Percentiles rank a stretch among this genome's conserved stretches.
phyloP scores from a whole-genome alignment of 768 basidiomycete genomes.

The Suillus fuscotomentosus region DNA sequence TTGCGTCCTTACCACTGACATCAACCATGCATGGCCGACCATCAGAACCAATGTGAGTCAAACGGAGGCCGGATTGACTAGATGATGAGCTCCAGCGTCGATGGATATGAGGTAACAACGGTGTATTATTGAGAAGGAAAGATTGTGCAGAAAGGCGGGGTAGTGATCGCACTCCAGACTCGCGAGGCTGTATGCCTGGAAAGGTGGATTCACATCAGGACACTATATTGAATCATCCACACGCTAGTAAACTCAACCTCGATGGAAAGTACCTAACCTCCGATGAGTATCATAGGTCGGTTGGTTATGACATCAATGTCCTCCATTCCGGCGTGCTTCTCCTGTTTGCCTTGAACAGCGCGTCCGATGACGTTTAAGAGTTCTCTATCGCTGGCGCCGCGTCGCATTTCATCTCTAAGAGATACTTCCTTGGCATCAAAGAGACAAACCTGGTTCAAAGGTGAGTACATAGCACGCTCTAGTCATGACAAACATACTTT shows the following conservation, averaged over 20 bases:
- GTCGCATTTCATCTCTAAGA: conserved; percentile 70
- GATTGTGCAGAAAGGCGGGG: neutral
- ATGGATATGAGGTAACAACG: conserved; percentile 6
- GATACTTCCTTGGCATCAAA: conserved; percentile 86
- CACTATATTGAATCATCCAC: neutral
- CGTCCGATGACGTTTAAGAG: conserved; percentile 57
- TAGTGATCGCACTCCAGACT: conserved; percentile 5
- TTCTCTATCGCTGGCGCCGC: conserved; percentile 60
- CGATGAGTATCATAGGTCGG: conserved; percentile 90
- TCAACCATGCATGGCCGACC: conserved; percentile 87
- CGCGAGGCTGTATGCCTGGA: conserved; percentile 9
- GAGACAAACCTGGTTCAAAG: conserved; percentile 65
- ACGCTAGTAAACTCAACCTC: conserved; percentile 7
- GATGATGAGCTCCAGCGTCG: conserved; percentile 24
- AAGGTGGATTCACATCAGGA: conserved; percentile 1
- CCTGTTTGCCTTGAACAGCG: conserved; percentile 72
- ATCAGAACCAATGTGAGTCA: conserved; percentile 73
- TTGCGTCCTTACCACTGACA: conserved; percentile 59
- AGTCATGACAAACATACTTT: conserved; percentile 48
- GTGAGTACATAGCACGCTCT: neutral
- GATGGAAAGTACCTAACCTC: conserved; percentile 69
- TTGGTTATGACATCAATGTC: conserved; percentile 74
- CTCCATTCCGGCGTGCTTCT: conserved; percentile 84
- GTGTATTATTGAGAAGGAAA: neutral
- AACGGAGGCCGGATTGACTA: conserved; percentile 9